phyloP scores from a whole-genome alignment of 2,329 filamentous ascomycete species.

The Aspergillus sp. region DNA sequence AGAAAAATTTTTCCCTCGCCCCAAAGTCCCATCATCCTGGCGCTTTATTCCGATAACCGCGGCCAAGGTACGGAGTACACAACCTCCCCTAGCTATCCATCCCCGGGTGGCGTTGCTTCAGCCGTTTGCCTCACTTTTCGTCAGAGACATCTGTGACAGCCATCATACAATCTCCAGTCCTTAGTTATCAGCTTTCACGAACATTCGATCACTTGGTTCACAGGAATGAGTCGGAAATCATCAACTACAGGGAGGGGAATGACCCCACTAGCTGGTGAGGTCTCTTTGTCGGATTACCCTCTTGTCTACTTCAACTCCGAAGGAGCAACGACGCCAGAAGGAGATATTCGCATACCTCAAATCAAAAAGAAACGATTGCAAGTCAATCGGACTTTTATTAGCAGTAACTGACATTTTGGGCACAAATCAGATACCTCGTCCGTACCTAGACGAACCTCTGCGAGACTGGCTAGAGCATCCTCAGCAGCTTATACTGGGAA shows the following conservation, averaged over 20 bases:
- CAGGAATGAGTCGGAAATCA: slow-evolving; percentile 16
- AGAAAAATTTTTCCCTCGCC: slow-evolving; percentile 13
- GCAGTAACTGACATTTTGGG: neutral
- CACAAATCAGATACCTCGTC: slow-evolving; percentile 9
- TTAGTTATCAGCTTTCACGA: neutral
- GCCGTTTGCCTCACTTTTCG: neutral
- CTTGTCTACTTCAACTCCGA: neutral
- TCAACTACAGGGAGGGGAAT: slow-evolving; percentile 10
- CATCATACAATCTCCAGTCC: neutral
- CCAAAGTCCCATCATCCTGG: slow-evolving; percentile 12
- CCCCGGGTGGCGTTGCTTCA: neutral
- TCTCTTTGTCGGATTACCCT: neutral
- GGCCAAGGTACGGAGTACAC: neutral
- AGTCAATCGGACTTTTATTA: neutral
- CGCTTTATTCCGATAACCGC: neutral
- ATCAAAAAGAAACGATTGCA: neutral
- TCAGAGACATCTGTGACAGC: neutral
- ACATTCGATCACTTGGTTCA: neutral
- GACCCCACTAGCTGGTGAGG: slow-evolving; percentile 10
- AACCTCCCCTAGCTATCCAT: neutral
- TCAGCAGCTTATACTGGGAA: slow-evolving; percentile 1
- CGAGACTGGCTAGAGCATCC: slow-evolving; percentile 23
- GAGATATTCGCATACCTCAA: neutral
- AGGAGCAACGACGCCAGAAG: too few relatives aligned
- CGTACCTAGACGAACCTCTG: slow-evolving; percentile 26